Base-by-base conservation (phyloP, 768 basidiomycete species). In the Phallus indusiatus region DNA sequence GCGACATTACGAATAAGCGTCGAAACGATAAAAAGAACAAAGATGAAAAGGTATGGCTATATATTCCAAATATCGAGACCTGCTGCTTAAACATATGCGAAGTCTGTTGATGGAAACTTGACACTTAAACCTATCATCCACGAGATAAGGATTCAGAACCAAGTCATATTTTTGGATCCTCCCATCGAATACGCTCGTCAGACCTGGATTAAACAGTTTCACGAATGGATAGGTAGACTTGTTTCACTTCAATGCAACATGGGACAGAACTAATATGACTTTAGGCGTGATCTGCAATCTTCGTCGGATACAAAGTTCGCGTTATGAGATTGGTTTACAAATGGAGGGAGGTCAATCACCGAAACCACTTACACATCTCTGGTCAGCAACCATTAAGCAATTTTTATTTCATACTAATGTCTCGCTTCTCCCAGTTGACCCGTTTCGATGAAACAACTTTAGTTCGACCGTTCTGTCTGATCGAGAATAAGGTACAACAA, bases 141-240 rank as follows among this genome's bases (percentile, higher is more conserved):
- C 70, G 95, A 98, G 70, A 90, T 98, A 63, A 83, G 94, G 72
- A 97, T 98, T 80, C 90, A 94, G 68, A 96, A 99, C 69, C 96
- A 99, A 69, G 92, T 97, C 63, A 97, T 99, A 71, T 98, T 96
- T 76, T 78, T 98, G 54, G 95, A 98, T 69, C 96, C 96, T 24
- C 96, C 96, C 60, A 91, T 97, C 74, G 95, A 98, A 70, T 83
- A 90, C 65, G 93, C 95, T 0, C 83, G 94, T 47, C 83, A 88
- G 53, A 87, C 81, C 9, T 97, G 94, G 94, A 81, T 94, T 61
- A 81, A 79, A 49, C 89, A 94, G 68, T 73, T 96, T 61, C 94
- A 98, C 65, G 86, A 88, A 60, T 91, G 91, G 86, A 76, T 97
- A 14, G 90, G 90, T 86, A 61, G 46, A 73, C 12, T 2, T 28